These are phyloP conservation scores for Craterostigma plantagineum DNA, from an alignment of 257 asterid species.

Conservation along the genomic window DNA sequence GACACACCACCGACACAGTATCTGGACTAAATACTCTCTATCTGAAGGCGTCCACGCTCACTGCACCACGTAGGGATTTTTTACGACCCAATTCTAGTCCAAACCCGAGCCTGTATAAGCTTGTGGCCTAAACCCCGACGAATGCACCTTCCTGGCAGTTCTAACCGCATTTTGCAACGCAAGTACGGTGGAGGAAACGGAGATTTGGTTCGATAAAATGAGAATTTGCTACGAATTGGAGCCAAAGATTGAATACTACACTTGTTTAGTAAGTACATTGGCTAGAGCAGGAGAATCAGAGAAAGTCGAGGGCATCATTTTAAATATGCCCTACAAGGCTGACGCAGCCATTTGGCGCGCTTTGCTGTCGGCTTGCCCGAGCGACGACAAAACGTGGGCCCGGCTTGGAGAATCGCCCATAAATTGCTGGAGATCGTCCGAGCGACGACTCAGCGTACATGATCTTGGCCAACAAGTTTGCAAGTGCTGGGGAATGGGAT, in stretches of 20 bases:
- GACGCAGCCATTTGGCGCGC: conserved; percentile 82
- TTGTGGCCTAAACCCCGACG: conserved; percentile 31
- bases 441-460: conserved; percentile 63
- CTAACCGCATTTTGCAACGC: conserved; percentile 42
- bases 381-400: conserved; percentile 12
- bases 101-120: conserved; percentile 30
- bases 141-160: conserved; percentile 50
- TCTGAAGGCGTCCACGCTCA: conserved; percentile 65
- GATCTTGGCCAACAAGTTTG: conserved; percentile 41
- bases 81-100: conserved; percentile 12
- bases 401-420: conserved; percentile 39
- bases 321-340: conserved; percentile 49
- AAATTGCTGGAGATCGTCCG: conserved; percentile 39
- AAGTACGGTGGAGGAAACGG: conserved; percentile 32
- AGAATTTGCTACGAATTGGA: conserved; percentile 18
- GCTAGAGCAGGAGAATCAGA: conserved; percentile 43
- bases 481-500: conserved; percentile 37
- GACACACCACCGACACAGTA: too few species aligned
- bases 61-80: conserved; percentile 59
- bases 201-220: conserved; percentile 53
- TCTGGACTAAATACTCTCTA: too few species aligned
- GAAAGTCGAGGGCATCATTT: conserved; percentile 50
- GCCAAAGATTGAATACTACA: conserved; percentile 61
- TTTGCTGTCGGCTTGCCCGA: conserved; percentile 29
- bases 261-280: conserved; percentile 51